Percentiles rank a stretch among this genome's conserved stretches.
Conservation (phyloP, 164 flowering plant genomes). For the Liquidambar formosana region DNA sequence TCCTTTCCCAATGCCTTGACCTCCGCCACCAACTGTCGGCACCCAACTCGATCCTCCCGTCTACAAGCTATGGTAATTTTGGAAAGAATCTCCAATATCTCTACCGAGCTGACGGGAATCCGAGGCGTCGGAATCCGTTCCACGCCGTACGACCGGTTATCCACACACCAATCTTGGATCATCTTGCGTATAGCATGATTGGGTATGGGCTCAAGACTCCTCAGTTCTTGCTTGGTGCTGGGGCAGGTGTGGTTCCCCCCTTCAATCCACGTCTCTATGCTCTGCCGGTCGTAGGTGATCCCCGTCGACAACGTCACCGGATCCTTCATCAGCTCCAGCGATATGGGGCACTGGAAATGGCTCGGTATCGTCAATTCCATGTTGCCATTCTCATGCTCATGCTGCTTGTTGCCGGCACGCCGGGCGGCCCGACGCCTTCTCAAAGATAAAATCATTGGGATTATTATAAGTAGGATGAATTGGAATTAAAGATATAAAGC, state of each 20-base stretch:
- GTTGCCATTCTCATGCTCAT: background rate
- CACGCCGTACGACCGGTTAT: constrained; percentile 52
- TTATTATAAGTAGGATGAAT: background rate
- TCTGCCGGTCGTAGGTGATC: constrained; percentile 75
- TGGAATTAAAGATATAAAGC: too few relatives aligned
- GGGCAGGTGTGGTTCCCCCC: constrained; percentile 69
- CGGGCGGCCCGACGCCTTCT: constrained; percentile 37
- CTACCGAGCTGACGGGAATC: constrained; percentile 41
- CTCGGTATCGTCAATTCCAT: constrained; percentile 51
- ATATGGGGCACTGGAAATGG: constrained; percentile 79
- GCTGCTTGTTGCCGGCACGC: constrained; percentile 22
- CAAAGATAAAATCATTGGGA: constrained; percentile 55
- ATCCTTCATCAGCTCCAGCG: constrained; percentile 86
- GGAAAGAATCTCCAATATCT: constrained; percentile 42
- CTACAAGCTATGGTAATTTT: constrained; percentile 20
- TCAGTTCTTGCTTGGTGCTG: constrained; percentile 52
- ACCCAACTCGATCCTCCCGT: constrained; percentile 20
- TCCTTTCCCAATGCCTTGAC: constrained; percentile 46
- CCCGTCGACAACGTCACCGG: constrained; percentile 85
- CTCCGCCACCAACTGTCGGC: constrained; percentile 44
- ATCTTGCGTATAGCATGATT: constrained; percentile 66
- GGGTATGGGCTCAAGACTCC: constrained; percentile 55
- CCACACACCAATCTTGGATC: constrained; percentile 92
- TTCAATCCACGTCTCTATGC: constrained; percentile 84
- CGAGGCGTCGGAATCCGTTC: constrained; percentile 87